phyloP scores from a whole-genome alignment of 257 asterid species.

The Craterostigma plantagineum region DNA sequence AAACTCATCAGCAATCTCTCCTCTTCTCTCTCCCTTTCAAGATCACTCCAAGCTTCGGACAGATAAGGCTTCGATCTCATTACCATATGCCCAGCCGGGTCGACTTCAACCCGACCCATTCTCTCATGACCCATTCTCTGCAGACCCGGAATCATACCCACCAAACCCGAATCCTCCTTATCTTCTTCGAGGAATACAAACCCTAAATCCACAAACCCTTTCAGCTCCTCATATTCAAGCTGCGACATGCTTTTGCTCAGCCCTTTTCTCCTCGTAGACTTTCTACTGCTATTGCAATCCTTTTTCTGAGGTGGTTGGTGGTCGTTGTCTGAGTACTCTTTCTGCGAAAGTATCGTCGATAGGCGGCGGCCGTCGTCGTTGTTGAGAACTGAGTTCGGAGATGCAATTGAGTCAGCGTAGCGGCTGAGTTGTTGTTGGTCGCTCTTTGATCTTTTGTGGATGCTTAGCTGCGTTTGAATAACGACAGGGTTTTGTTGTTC shows the following conservation, averaged over 20 bases:
- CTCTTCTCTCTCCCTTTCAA: slow-evolving; percentile 9
- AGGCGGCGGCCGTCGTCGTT: slow-evolving; percentile 14
- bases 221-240: slow-evolving; percentile 57
- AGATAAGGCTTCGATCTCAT: slow-evolving; percentile 42
- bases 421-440: slow-evolving; percentile 13
- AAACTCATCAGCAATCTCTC: slow-evolving; percentile 17
- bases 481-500: not conserved
- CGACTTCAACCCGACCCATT: not conserved
- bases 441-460: slow-evolving; percentile 29
- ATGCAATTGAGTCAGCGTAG: slow-evolving; percentile 1
- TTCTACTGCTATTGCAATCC: not conserved
- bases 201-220: slow-evolving; percentile 70
- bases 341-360: slow-evolving; percentile 19
- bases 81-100: slow-evolving; percentile 3
- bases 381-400: slow-evolving; percentile 18
- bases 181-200: slow-evolving; percentile 59
- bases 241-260: slow-evolving; percentile 54
- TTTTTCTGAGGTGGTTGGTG: not conserved
- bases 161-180: slow-evolving; percentile 24
- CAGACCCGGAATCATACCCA: slow-evolving; percentile 51
- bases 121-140: slow-evolving; percentile 29
- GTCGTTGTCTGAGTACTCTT: slow-evolving; percentile 12
- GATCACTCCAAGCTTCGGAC: slow-evolving; percentile 56
- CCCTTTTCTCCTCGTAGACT: slow-evolving; percentile 8
- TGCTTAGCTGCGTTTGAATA: slow-evolving; percentile 11